A percentile compares a stretch with the other conserved stretches of the same genome.
phyloP scores from a whole-genome alignment of 768 basidiomycete species.

The Sporobolomyces pararoseus region DNA sequence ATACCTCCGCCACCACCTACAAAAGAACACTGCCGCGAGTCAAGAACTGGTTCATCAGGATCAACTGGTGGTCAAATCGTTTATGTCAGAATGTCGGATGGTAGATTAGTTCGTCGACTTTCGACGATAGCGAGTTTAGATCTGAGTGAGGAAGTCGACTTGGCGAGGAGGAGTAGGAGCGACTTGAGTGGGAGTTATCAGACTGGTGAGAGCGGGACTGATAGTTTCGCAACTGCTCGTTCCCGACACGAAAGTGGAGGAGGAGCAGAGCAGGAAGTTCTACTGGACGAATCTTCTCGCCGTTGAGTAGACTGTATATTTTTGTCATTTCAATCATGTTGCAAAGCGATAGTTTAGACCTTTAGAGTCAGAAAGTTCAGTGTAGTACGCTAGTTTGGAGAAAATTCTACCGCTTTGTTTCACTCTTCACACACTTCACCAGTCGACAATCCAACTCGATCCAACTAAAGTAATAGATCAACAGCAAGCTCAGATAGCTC shows the following conservation, averaged over 20 bases:
- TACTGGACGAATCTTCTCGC: not conserved
- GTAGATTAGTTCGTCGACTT: slow-evolving; percentile 14
- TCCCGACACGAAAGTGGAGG: not conserved
- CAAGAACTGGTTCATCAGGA: slow-evolving; percentile 18
- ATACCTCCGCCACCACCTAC: not conserved
- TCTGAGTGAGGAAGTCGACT: not conserved
- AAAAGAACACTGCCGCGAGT: not conserved
- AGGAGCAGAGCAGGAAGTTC: not conserved
- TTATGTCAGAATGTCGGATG: slow-evolving; percentile 31
- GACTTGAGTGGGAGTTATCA: slow-evolving; percentile 3
- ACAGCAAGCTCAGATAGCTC: too few relatives aligned
- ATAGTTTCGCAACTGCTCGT: not conserved
- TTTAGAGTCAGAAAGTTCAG: too few relatives aligned
- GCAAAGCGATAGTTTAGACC: too few relatives aligned
- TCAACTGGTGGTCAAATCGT: slow-evolving; percentile 1
- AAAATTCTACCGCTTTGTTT: too few relatives aligned
- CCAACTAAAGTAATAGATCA: too few relatives aligned
- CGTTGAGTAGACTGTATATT: too few relatives aligned
- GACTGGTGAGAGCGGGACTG: not conserved
- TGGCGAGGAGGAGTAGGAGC: not conserved
- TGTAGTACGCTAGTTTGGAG: too few relatives aligned
- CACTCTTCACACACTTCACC: too few relatives aligned
- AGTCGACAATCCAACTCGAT: too few relatives aligned
- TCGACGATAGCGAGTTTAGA: slow-evolving; percentile 23
- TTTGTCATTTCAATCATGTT: too few relatives aligned